phyloP scores from a whole-genome alignment of 2,329 filamentous ascomycete genomes.

The Phaeosphaeriaceae sp. region DNA sequence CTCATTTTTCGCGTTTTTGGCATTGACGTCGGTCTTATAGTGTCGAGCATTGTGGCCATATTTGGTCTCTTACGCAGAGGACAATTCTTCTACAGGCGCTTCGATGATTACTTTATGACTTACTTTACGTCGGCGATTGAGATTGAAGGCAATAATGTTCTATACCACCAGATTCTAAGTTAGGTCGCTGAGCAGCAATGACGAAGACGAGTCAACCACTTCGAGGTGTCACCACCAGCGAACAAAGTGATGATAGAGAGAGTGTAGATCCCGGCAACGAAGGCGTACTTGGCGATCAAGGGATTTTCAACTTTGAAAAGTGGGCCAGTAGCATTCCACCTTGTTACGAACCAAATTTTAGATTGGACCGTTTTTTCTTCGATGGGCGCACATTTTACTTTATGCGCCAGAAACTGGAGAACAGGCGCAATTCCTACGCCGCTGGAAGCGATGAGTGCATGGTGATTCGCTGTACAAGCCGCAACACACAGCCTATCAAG shows the following conservation, averaged over 20 bases:
- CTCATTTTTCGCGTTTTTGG: slow-evolving; percentile 52
- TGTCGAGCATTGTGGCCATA: slow-evolving; percentile 52
- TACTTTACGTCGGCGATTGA: slow-evolving; percentile 53
- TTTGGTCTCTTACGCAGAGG: slow-evolving; percentile 49
- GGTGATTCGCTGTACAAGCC: slow-evolving; percentile 55
- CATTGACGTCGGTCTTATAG: slow-evolving; percentile 57
- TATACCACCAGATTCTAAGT: slow-evolving; percentile 51
- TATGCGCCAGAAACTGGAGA: slow-evolving; percentile 44
- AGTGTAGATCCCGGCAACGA: slow-evolving; percentile 44
- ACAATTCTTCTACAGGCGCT: slow-evolving; percentile 44
- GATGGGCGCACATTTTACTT: slow-evolving; percentile 52
- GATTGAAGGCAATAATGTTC: slow-evolving; percentile 53
- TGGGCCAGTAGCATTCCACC: slow-evolving; percentile 57
- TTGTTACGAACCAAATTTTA: slow-evolving; percentile 58
- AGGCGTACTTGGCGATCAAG: slow-evolving; percentile 48
- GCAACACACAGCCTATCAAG: slow-evolving; percentile 57
- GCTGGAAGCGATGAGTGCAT: slow-evolving; percentile 53
- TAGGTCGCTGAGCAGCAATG: slow-evolving; percentile 39
- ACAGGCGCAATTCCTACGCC: slow-evolving; percentile 29
- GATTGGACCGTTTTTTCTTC: slow-evolving; percentile 53
- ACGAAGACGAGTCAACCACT: slow-evolving; percentile 39
- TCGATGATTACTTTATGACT: slow-evolving; percentile 37
- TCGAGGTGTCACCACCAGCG: no score
- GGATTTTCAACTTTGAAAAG: slow-evolving; percentile 58
- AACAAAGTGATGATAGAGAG: slow-evolving; percentile 39